phyloP scores from a whole-genome alignment of 2,329 filamentous ascomycete genomes.

The Ophiostoma australiae region DNA sequence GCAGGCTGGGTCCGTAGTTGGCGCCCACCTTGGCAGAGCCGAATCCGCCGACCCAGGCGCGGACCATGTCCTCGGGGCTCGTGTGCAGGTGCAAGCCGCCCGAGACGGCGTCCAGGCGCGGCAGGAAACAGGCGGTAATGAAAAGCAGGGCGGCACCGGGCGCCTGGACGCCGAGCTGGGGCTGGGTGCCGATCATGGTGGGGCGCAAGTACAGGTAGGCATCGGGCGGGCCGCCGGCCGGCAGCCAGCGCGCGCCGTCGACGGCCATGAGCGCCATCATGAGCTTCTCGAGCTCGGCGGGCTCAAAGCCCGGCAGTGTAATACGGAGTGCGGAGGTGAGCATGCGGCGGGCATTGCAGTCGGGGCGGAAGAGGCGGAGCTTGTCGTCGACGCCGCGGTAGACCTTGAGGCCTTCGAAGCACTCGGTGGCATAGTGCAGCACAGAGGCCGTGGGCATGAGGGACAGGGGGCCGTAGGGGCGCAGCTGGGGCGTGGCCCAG shows the following conservation, averaged over 20 bases:
- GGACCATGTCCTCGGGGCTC: slow-evolving; percentile 72
- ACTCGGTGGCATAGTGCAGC: slow-evolving; percentile 86
- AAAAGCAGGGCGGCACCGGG: slow-evolving; percentile 85
- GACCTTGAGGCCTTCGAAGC: slow-evolving; percentile 79
- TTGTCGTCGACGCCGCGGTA: slow-evolving; percentile 74
- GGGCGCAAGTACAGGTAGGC: slow-evolving; percentile 80
- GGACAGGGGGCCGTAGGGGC: slow-evolving; percentile 70
- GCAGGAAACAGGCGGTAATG: slow-evolving; percentile 66
- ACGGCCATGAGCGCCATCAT: slow-evolving; percentile 65
- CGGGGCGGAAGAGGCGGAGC: slow-evolving; percentile 72
- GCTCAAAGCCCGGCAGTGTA: slow-evolving; percentile 68
- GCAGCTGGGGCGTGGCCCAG: slow-evolving; percentile 69
- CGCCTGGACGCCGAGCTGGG: slow-evolving; percentile 72
- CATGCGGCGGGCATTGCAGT: slow-evolving; percentile 65
- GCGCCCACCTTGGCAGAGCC: slow-evolving; percentile 89
- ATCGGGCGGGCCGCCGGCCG: slow-evolving; percentile 56
- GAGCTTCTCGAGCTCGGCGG: slow-evolving; percentile 67
- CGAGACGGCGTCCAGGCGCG: slow-evolving; percentile 46
- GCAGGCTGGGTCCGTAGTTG: slow-evolving; percentile 82
- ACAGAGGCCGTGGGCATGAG: slow-evolving; percentile 77
- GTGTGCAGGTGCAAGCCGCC: slow-evolving; percentile 71
- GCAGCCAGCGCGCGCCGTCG: slow-evolving; percentile 71
- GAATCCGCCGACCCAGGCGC: slow-evolving; percentile 90
- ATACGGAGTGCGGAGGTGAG: slow-evolving; percentile 59
- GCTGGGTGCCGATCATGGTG: slow-evolving; percentile 77